Base-by-base conservation (phyloP, 2,329 filamentous ascomycete species). In the Biscogniauxia marginata region DNA sequence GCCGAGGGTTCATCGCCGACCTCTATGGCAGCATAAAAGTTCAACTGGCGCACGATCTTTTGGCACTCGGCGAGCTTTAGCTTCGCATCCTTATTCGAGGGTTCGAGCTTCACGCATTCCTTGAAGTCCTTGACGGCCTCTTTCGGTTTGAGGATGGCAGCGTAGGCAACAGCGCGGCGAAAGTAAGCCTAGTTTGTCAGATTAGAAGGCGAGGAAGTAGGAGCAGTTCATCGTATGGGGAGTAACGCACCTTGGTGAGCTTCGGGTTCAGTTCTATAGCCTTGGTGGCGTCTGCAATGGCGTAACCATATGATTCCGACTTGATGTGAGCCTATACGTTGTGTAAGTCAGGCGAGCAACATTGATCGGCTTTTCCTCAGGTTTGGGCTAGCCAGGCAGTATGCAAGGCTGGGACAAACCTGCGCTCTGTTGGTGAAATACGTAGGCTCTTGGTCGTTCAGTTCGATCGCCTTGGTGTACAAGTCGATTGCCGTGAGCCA, bases 391-490 rank as follows among this genome's bases (percentile, higher is more conserved):
- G 49, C 25, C 46, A 19, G 22, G 21, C 22, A 39, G 8, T n/a
- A 7, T 21, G 47, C 48, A 30, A 34, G 46, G 50, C 48, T 7
- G 56, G 11, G 55, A 76, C 82, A 61, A 74, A 96, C 93, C 84
- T 97, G 93, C 19, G 95, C 95, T 72, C 95, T 84, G 77, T 99
- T 99, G 67, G 91, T 92, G 77, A 86, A 98, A 77, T 93, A 98
- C 0, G 93, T 89, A 6, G 93, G 90, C 69, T 98, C 89, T 65
- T 89, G 81, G 70, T 88, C 84, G 75, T 96, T 87, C 65, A 90
- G 77, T 58, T 89, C 87, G 70, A 99, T 98, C 22, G 93, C 93
- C 75, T 96, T 84, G 54, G 85, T 86, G 75, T 99, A 99, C 64
- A 87, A 85, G 1, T 93, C 87, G 61, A 96, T 82, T 7, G 95